phyloP scores from a whole-genome alignment of 495 filamentous ascomycete genomes.

The Pyrenula massariospora region DNA sequence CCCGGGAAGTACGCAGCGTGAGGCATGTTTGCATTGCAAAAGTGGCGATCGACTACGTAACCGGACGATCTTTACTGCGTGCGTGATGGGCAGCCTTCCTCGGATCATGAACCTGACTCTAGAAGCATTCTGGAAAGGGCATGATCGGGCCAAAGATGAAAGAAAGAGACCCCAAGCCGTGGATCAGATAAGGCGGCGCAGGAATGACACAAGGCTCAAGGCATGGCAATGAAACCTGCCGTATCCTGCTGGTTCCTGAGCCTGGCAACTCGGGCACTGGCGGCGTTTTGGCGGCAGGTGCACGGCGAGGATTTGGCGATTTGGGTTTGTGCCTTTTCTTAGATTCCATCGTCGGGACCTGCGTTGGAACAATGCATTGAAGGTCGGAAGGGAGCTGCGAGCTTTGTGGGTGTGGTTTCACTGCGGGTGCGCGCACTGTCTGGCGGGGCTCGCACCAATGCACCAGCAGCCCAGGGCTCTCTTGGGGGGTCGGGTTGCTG shows the following conservation, averaged over 20 bases:
- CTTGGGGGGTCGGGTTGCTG: background rate
- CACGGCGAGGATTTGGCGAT: background rate
- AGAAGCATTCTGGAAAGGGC: background rate
- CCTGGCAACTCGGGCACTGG: background rate
- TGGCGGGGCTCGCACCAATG: background rate
- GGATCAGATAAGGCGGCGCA: background rate
- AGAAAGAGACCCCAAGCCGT: background rate
- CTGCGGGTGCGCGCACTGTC: background rate
- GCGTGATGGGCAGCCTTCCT: too few relatives aligned
- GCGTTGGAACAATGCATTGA: background rate
- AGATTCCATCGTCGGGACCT: background rate
- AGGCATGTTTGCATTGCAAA: background rate
- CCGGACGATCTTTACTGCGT: background rate
- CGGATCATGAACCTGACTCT: too few relatives aligned
- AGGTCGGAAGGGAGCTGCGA: background rate
- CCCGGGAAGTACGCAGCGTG: background rate
- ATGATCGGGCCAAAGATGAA: background rate
- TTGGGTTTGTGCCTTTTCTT: background rate
- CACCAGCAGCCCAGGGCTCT: too few relatives aligned
- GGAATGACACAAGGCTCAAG: too few relatives aligned
- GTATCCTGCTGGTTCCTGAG: too few relatives aligned
- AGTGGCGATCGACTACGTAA: background rate
- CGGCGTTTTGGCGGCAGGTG: background rate
- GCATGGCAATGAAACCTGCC: too few relatives aligned
- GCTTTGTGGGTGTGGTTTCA: background rate